Evolutionary conservation across 768 basidiomycete genomes (phyloP).

Genomic region (Lactarius deliciosus): DNA sequence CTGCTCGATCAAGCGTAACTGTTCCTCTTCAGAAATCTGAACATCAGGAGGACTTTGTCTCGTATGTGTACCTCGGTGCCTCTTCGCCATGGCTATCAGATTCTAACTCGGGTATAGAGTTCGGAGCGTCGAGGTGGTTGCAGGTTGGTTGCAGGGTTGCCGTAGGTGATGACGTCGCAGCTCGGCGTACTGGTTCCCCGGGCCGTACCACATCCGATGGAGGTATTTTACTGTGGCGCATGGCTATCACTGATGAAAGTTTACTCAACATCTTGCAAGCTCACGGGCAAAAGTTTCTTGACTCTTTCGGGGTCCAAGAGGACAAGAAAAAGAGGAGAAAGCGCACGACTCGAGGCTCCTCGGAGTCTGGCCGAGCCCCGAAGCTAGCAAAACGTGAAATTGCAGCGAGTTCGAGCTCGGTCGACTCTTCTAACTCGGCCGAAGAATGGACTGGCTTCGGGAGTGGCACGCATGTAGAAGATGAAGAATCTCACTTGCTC

Average conservation of each 20-base stretch:
- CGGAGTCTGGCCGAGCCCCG: constrained; percentile 1
- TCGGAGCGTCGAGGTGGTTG: not conserved
- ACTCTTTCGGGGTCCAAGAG: constrained; percentile 39
- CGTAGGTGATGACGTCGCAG: not conserved
- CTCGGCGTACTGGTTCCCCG: too few species aligned
- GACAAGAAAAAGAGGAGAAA: constrained; percentile 31
- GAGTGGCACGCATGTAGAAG: constrained; percentile 9
- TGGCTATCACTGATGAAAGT: constrained; percentile 32
- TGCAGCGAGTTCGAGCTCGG: constrained; percentile 1
- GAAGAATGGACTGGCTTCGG: constrained; percentile 47
- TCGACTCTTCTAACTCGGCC: constrained; percentile 26
- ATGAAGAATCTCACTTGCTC: constrained; percentile 20
- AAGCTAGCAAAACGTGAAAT: constrained; percentile 15
- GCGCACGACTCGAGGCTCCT: not conserved
- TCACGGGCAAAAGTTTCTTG: constrained; percentile 48
- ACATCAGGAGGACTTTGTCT: constrained; percentile 4
- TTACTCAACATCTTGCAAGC: constrained; percentile 45
- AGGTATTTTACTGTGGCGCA: not conserved
- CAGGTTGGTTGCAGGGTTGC: not conserved
- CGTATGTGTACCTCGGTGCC: constrained; percentile 5
- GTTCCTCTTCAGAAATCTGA: constrained; percentile 27
- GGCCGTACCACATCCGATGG: too few species aligned
- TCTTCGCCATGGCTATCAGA: constrained; percentile 17
- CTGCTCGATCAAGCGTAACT: constrained; percentile 24
- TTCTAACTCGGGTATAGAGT: not conserved